Evolutionary conservation across 2,329 filamentous ascomycete genomes (phyloP), one percentile per base, ranked within the genome.

Genomic region (Blastomyces parvus): DNA sequence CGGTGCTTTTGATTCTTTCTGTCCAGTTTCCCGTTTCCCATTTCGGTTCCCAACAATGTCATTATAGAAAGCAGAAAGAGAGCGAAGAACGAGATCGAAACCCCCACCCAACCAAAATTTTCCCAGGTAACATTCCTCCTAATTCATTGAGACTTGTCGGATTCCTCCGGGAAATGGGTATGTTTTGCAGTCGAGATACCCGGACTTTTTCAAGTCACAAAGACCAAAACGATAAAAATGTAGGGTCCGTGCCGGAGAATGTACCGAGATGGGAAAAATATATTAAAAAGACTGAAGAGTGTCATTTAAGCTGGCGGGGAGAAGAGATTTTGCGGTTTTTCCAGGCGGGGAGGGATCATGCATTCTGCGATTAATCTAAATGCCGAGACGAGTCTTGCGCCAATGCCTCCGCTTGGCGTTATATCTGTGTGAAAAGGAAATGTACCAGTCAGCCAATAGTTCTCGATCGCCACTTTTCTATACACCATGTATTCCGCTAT

Each of bases 381-480:
- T 95, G 79, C 91, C 91, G 83, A 99, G 91, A 80, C 91, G 89
- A 79, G 94, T 97, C 93, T 99, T 99, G 85, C 94, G 91, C 94
- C 94, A 99, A 82, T 99, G 94, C 84, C 94, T 90, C 82, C 94
- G 86, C 90, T 99, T 99, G 77, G 94, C 92, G 86, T 99, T 99
- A 88, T 99, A 99, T 84, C 94, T 99, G 79, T 74, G 38, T 22
- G 22, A 8, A 27, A 25, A 33, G 36, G 46, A 58, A 22, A 42
- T n/a, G 5, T 2, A 14, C 22, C 57, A 17, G 60, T 55, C n/a
- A 62, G 52, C 60, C 50, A 17, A 36, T 5, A 22, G 30, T 38
- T 38, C 59, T 14, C 22, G 13, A 9, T 50, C 46, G 33, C 33
- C 33, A 36, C 33, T 9, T 36, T 36, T 36, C 33, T 36, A 22